Evolutionary conservation across 192 early-diverging fungal genomes (phyloP), one percentile per base, ranked within the genome.

Genomic region (Coemansia sp.): DNA sequence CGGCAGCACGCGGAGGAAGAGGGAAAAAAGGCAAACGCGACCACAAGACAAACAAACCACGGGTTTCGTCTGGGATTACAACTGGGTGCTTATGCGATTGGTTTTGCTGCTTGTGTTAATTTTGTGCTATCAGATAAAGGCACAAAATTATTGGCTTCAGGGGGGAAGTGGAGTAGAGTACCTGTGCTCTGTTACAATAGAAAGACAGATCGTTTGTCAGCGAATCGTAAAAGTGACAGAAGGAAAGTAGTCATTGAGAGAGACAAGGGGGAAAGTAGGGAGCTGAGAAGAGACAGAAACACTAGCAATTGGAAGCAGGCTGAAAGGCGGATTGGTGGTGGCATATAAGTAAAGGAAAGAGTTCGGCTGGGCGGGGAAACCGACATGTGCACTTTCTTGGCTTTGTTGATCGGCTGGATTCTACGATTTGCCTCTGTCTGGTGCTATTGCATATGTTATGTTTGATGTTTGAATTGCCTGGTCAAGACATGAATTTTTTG

Each of bases 401-500:
- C n/a, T 23, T 31, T 28, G 52, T 33, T 31, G 52, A 3, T 55
- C 52, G 52, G 52, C 52, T 55, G 52, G 31, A 55, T 55, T 4
- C 45, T 48, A 23, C 45, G 3, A 20, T 48, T 25, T 10, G 45
- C 23, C 45, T 48, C 45, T 2, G 45, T 48, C 42, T 18, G 18
- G 16, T 48, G 20, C 52, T 55, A 53, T 23, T 55, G 52, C 52
- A 33, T 31, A 55, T 31, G 16, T 30, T 55, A 6, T 55, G 26
- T 33, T 55, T 28, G 15, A 1, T 49, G 18, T 5, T 12, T 8
- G 35, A 12, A 37, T 9, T 48, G 45, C 10, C 45, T 48, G 23
- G 45, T 48, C 45, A 48, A 48, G 45, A 48, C 45, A 48, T 48
- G 45, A 7, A 48, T 9, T 48, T 48, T 20, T 48, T 48, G 45